Base-by-base conservation (phyloP, 2,329 filamentous ascomycete genomes). In the Colletotrichum euphorbiae region DNA sequence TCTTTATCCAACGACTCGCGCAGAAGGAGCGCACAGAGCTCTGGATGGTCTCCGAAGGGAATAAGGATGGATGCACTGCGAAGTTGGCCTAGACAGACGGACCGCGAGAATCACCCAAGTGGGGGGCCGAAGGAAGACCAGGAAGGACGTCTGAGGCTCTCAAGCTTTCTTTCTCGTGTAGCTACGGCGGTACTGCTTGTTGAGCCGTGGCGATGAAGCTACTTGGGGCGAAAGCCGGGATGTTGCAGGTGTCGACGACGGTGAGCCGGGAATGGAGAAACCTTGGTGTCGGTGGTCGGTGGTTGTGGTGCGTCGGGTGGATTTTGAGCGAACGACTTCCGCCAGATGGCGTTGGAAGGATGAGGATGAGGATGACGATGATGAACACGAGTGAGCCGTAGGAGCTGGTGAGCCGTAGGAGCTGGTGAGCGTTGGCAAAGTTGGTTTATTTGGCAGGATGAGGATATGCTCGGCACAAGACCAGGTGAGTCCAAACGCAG, bases 81-180 rank as follows among this genome's bases (percentile, higher is more conserved):
- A 59, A 57, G 60, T 59, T 57, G 60, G 65, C 55, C 64, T 64
- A 69, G 60, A 61, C 36, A 69, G 65, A 69, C 60, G 65, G 60
- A 64, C 66, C 65, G 65, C 59, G 65, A 66, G 65, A 69, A 65
- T 70, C 65, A 69, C 59, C 65, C 56, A 65, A 69, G 65, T 70
- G 60, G 70, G 69, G 71, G 56, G 62, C 55, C 59, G 64, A 57
- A 54, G 42, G 63, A 69, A 38, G 38, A 62, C 51, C 43, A 62
- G 67, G 67, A 61, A 60, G 62, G 28, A 43, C 55, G 67, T 67
- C 62, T 57, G 50, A 69, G 62, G 67, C 55, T 69, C 48, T 69
- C 28, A 31, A 36, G 48, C 48, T 52, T 31, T 52, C 31, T 15
- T 52, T 17, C 50, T 55, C 58, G 48, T 62, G 54, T 64, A 43